Evolutionary conservation across 2,329 filamentous ascomycete genomes (phyloP).

Genomic region (Colletotrichum trifolii): DNA sequence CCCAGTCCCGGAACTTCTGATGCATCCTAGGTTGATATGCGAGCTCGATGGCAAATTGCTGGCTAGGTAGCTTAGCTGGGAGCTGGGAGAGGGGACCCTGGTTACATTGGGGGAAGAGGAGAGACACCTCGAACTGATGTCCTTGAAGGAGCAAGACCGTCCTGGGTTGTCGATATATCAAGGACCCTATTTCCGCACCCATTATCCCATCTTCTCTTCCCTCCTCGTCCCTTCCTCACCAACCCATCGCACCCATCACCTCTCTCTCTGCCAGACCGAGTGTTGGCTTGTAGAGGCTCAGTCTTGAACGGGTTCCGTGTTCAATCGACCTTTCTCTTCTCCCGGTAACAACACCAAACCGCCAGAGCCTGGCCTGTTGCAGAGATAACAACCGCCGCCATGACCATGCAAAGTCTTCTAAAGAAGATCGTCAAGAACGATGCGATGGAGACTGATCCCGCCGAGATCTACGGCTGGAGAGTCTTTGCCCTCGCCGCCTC

Average conservation of each 20-base stretch:
- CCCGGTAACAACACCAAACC: slow-evolving; percentile 26
- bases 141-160: slow-evolving; percentile 21
- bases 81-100: slow-evolving; percentile 23
- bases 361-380: slow-evolving; percentile 34
- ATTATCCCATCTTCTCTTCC: neutral
- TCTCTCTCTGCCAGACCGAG: neutral
- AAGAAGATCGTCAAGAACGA: slow-evolving; percentile 62
- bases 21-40: neutral
- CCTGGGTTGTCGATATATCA: slow-evolving; percentile 31
- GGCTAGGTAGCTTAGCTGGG: slow-evolving; percentile 2
- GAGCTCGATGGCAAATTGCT: slow-evolving; percentile 19
- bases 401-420: slow-evolving; percentile 42
- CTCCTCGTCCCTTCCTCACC: slow-evolving; percentile 18
- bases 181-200: slow-evolving; percentile 14
- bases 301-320: slow-evolving; percentile 19
- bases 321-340: slow-evolving; percentile 3
- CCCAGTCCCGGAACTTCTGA: slow-evolving; percentile 4
- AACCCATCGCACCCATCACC: neutral
- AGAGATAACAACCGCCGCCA: slow-evolving; percentile 24
- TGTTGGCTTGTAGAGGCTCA: slow-evolving; percentile 20
- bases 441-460: slow-evolving; percentile 73
- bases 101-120: slow-evolving; percentile 24
- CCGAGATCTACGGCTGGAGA: slow-evolving; percentile 76
- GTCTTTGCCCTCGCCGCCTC: slow-evolving; percentile 72
- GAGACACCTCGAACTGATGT: slow-evolving; percentile 4